Evolutionary conservation across 2,329 filamentous ascomycete genomes (phyloP).

Genomic region (Phymatotrichopsis omnivora): DNA sequence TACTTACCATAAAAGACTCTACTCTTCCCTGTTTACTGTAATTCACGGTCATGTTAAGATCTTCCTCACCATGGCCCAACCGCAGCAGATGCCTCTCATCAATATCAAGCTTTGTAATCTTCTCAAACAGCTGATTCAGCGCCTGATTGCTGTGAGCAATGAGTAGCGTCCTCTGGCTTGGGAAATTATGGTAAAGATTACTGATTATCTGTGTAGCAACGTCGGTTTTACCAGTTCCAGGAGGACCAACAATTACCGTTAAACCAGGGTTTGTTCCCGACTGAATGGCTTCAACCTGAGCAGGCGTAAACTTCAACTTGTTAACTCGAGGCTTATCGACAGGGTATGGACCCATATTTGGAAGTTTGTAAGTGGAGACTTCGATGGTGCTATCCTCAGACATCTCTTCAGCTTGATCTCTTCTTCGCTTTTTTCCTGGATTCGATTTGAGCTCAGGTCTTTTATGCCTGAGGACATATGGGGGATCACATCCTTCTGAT

Average conservation of each 20-base stretch:
- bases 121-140: conserved; percentile 92
- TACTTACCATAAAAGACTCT: conserved; percentile 64
- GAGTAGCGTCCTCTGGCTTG: conserved; percentile 78
- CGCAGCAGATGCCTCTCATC: conserved; percentile 88
- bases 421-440: conserved; percentile 75
- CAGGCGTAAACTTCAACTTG: conserved; percentile 74
- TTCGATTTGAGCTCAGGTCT: conserved; percentile 45
- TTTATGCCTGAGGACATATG: conserved; percentile 64
- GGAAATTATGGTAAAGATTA: conserved; percentile 98
- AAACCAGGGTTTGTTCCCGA: conserved; percentile 91
- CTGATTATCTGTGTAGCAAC: conserved; percentile 97
- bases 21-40: conserved; percentile 94
- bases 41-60: conserved; percentile 71
- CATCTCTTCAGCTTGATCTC: conserved; percentile 59
- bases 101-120: conserved; percentile 92
- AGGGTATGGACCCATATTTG: conserved; percentile 82
- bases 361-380: conserved; percentile 81
- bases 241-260: conserved; percentile 87
- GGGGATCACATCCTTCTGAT: conserved; percentile 67
- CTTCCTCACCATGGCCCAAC: conserved; percentile 90
- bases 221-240: conserved; percentile 97
- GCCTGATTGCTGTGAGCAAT: conserved; percentile 97
- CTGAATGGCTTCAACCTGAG: conserved; percentile 83
- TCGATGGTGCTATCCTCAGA: conserved; percentile 55
- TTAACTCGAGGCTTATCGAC: conserved; percentile 75